Base-by-base conservation (phyloP, 164 flowering plant genomes). In the Chimonanthus salicifolius region DNA sequence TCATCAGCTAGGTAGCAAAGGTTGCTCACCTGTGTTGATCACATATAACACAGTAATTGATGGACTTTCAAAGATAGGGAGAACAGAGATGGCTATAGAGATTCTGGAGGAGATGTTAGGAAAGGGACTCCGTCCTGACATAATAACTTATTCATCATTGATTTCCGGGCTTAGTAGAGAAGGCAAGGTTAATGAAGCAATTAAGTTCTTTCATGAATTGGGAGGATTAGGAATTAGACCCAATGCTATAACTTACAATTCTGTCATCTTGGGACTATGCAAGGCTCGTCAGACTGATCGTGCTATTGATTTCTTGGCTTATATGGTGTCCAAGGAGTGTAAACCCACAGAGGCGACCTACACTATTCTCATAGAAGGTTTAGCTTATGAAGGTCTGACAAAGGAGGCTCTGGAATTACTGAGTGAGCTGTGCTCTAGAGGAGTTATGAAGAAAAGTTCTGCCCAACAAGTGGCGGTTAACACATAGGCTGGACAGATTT, bases 11-110 rank as follows among this genome's bases (percentile, higher is more conserved):
- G 87, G 85, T 62, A 82, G 73, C 72, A 85, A 88, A 80, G 90
- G 90, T 21, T 94, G 97, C 77, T 85, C 94, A 5, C 98, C 96
- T 2, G 96, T 86, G 73, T 75, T 90, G 74, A 92, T 91, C 73
- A 92, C 98, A 1, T 94, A 94, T 75, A 92, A 91, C 67, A 92
- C 97, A 0, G 97, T 92, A 49, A 92, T 94, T 69, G 92, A 87
- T 81, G 98, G 99, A 65, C 88, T 94, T 3, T 81, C 93, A 47
- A 91, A 85, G 81, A 80, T 73, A 20, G 94, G 99, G 60, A 84
- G 86, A 64, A 89, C 91, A 4, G 87, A 87, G 49, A 72, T 64
- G 49, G 97, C 97, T 0, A 74, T 87, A n/a, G 74, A 82, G 78
- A 84, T 92, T 60, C 69, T 89, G 63, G 80, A 75, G 46, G 94